Evolutionary conservation across 2,329 filamentous ascomycete species (phyloP).

Genomic region (Xylariaceae sp.): DNA sequence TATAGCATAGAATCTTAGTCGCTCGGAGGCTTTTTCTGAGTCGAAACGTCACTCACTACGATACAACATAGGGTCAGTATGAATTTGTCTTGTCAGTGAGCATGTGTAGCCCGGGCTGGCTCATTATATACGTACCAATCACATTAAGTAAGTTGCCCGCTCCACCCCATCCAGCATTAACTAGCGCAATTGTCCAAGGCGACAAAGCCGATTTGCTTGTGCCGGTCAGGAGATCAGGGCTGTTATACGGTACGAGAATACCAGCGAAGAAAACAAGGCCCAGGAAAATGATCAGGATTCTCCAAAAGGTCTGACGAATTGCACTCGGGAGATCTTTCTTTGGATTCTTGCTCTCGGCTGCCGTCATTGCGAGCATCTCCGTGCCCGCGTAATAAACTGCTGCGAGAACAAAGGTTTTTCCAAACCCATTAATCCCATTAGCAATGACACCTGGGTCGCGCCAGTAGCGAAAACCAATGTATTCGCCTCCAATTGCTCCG

Average conservation of each 20-base stretch:
- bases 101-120: too few relatives aligned
- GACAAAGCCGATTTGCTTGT: constrained; percentile 30
- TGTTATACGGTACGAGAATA: constrained; percentile 34
- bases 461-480: constrained; percentile 36
- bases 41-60: too few relatives aligned
- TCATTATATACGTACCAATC: constrained; percentile 8
- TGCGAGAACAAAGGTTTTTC: constrained; percentile 35
- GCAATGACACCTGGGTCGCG: constrained; percentile 33
- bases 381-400: constrained; percentile 37
- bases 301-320: constrained; percentile 32
- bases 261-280: constrained; percentile 33
- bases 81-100: too few relatives aligned
- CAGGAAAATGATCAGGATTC: constrained; percentile 33
- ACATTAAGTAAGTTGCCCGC: constrained; percentile 33
- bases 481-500: constrained; percentile 34
- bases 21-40: too few relatives aligned
- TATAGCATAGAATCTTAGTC: too few relatives aligned
- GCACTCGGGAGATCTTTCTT: constrained; percentile 31
- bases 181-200: constrained; percentile 32
- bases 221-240: constrained; percentile 33
- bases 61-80: too few relatives aligned
- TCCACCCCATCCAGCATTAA: constrained; percentile 28
- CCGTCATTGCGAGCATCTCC: constrained; percentile 37
- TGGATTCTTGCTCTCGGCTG: constrained; percentile 33
- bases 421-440: constrained; percentile 36